These are phyloP conservation scores for Capronia americana DNA, from an alignment of 2,329 filamentous ascomycete genomes.

Conservation along the genomic window DNA sequence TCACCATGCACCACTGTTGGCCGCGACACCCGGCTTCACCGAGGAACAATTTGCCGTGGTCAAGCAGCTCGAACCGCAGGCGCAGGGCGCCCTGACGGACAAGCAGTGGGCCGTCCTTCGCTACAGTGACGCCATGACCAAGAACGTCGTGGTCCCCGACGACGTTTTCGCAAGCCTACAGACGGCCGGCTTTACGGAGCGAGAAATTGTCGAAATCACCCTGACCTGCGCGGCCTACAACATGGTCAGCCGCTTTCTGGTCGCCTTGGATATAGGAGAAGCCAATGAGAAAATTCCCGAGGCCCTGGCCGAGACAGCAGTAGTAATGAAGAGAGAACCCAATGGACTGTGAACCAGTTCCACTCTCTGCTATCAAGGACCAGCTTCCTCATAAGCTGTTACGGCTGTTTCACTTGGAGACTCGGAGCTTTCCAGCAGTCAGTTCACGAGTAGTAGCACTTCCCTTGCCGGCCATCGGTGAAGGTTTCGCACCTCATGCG, in stretches of 20 bases:
- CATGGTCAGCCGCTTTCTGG: constrained; percentile 82
- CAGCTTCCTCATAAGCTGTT: no score
- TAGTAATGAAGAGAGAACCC: no score
- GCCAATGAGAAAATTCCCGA: constrained; percentile 42
- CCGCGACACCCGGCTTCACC: neutral
- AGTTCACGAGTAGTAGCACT: no score
- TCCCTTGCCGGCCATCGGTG: no score
- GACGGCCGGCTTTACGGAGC: constrained; percentile 64
- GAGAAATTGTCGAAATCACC: constrained; percentile 81
- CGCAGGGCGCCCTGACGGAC: constrained; percentile 55
- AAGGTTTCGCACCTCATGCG: no score
- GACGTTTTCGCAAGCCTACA: constrained; percentile 69
- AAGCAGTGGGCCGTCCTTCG: constrained; percentile 71
- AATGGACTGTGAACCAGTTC: no score
- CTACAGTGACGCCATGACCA: constrained; percentile 84
- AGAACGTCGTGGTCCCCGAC: constrained; percentile 70
- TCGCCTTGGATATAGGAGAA: constrained; percentile 72
- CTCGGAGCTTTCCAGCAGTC: no score
- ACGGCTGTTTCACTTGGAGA: no score
- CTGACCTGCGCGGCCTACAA: constrained; percentile 82
- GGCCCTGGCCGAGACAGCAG: no score
- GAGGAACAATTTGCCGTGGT: constrained; percentile 55
- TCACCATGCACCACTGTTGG: constrained; percentile 70
- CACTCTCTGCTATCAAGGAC: no score
- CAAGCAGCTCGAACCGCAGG: constrained; percentile 54